Percentiles rank a stretch among this genome's conserved stretches.
These are phyloP conservation scores for Tetracentron sinense DNA, from an alignment of 164 flowering plant genomes.

Conservation along the genomic window DNA sequence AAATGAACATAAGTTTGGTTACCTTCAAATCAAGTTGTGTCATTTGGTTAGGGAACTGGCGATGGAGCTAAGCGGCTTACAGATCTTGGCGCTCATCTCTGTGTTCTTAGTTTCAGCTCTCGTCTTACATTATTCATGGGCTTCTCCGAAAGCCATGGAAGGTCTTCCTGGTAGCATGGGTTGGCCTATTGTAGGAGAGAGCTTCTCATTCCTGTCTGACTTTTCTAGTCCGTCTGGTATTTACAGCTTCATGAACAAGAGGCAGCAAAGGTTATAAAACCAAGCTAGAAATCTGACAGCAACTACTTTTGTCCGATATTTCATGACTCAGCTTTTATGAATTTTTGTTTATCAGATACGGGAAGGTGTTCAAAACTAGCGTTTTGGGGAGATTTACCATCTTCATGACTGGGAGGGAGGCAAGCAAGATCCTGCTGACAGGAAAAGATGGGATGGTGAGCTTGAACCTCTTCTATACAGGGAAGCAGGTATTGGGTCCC, in stretches of 20 bases:
- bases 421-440: slow-evolving; percentile 53
- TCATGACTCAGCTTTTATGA: background rate
- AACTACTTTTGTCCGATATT: background rate
- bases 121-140: slow-evolving; percentile 25
- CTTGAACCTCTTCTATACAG: slow-evolving; percentile 60
- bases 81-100: slow-evolving; percentile 14
- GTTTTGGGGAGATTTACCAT: slow-evolving; percentile 50
- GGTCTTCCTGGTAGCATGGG: slow-evolving; percentile 57
- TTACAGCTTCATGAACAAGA: slow-evolving; percentile 51
- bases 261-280: slow-evolving; percentile 48
- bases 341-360: slow-evolving; percentile 34
- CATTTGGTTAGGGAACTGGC: background rate
- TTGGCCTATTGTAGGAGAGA: slow-evolving; percentile 67
- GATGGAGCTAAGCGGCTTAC: slow-evolving; percentile 25
- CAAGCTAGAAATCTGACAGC: background rate
- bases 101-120: slow-evolving; percentile 18
- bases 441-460: slow-evolving; percentile 71
- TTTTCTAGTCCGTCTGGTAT: slow-evolving; percentile 62
- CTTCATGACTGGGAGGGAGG: slow-evolving; percentile 72
- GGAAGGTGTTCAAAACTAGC: slow-evolving; percentile 56
- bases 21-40: too few species aligned
- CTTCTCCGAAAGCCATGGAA: slow-evolving; percentile 36
- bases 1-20: too few species aligned
- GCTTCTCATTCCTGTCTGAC: slow-evolving; percentile 46
- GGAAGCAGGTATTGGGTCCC: slow-evolving; percentile 56